Evolutionary conservation across 306 rosid species (phyloP), one percentile per base, ranked within the genome.

Genomic region (Citrullus colocynthis): DNA sequence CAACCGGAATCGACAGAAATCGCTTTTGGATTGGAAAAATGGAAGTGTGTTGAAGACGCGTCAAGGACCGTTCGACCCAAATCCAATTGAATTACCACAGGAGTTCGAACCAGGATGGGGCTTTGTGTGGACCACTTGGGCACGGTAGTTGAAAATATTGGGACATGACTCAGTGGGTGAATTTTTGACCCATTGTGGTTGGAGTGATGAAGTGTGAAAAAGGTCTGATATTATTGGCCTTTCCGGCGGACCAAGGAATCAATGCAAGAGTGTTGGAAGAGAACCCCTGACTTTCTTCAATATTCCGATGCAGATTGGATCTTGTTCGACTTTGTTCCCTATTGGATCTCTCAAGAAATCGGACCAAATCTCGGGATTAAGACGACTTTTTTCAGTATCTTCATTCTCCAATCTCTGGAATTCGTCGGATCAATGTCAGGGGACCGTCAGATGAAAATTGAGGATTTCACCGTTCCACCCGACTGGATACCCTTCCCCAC

Each of bases 101-200:
- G 76, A 78, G 67, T 32, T 80, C 66, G 77, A 61, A 15, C 72
- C 24, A 62, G 78, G 74, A 7, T 41, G 57, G 1, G 82, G 84
- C 52, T 20, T 87, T 9, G 85, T 87, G 58, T 89, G 89, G 11
- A 80, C 57, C 4, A 45, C 7, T 3, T 89, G 90, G 88, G 90
- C 78, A 0, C 87, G 88, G 8, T 10, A 42, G 9, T 42, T 42
- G 48, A 42, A 42, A 42, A 42, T 42, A 42, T 42, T 42, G 48
- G 48, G 48, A 1, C 48, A 42, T 42, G 48, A 42, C 10, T 42
- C 48, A 2, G 48, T 42, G 48, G 12, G 48, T 42, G 48, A 2
- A 10, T 42, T 42, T 42, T 8, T 42, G 48, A 8, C 48, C 2
- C 48, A 42, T 10, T 8, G 11, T 42, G 48, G 48, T 42, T 89